Evolutionary conservation across 2,329 filamentous ascomycete genomes (phyloP).

Genomic region (Colletotrichum neosansevieriae): DNA sequence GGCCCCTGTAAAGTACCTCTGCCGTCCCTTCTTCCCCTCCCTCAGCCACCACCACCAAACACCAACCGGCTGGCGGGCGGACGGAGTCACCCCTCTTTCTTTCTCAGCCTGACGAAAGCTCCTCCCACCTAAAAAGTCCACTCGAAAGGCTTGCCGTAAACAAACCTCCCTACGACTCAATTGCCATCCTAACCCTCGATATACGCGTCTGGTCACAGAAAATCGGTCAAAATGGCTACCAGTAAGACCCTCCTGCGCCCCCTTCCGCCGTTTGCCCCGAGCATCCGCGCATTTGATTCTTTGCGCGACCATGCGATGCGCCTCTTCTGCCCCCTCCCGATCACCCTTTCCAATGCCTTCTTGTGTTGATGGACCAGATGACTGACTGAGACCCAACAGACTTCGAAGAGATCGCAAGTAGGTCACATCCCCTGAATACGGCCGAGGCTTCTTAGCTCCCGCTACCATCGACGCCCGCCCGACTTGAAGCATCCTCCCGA

Average conservation of each 20-base stretch:
- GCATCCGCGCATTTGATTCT: not conserved
- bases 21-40: constrained; percentile 4
- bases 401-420: constrained; percentile 62
- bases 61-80: not conserved
- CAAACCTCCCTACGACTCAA: constrained; percentile 7
- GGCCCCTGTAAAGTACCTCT: constrained; percentile 1
- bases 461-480: not conserved
- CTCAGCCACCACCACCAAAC: constrained; percentile 10
- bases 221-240: constrained; percentile 39
- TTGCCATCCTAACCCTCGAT: not conserved
- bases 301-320: not conserved
- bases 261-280: not conserved
- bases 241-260: constrained; percentile 22
- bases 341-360: not conserved
- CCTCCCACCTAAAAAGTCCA: constrained; percentile 20
- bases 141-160: constrained; percentile 23
- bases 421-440: constrained; percentile 43
- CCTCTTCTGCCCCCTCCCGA: not conserved
- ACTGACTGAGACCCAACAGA: constrained; percentile 47
- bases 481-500: constrained; percentile 1
- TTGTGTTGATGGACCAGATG: not conserved
- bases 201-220: not conserved
- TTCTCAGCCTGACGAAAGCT: constrained; percentile 35
- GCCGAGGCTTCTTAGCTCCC: not conserved
- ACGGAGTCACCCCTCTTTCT: constrained; percentile 27